These are phyloP conservation scores for Fomes fomentarius DNA, from an alignment of 1,284 basidiomycete genomes.

Conservation along the genomic window DNA sequence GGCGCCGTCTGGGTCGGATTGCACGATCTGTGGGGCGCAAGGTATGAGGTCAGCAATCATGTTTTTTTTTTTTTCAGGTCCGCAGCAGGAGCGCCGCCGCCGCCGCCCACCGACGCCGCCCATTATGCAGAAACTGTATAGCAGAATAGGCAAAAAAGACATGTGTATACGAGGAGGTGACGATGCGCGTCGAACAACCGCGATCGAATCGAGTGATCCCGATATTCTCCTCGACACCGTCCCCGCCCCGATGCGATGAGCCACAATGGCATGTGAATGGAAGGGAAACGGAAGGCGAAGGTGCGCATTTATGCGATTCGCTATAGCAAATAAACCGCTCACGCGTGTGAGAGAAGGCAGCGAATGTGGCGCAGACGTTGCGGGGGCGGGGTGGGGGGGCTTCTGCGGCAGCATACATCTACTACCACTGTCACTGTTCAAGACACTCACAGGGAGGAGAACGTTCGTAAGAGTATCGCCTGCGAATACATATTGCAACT, in stretches of 20 bases:
- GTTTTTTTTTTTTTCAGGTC: neutral
- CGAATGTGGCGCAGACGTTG: neutral
- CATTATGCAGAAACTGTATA: neutral
- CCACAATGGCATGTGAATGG: neutral
- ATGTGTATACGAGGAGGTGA: neutral
- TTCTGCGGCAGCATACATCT: neutral
- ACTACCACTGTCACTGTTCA: neutral
- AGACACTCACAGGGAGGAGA: constrained; percentile 57
- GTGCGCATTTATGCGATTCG: neutral
- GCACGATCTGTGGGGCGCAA: constrained; percentile 50
- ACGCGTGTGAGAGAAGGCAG: neutral
- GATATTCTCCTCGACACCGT: neutral
- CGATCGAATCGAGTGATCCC: constrained; percentile 12
- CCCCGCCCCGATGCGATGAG: neutral
- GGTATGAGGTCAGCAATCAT: constrained; percentile 7
- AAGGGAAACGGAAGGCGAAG: neutral
- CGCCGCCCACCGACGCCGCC: neutral
- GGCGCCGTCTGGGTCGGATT: constrained; percentile 66
- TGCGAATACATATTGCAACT: constrained; percentile 60
- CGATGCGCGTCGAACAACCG: neutral
- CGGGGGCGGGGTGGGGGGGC: neutral
- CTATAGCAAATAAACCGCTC: neutral
- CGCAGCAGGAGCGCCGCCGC: neutral
- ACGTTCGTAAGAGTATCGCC: constrained; percentile 58
- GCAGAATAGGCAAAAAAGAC: no score